phyloP scores from a whole-genome alignment of 306 rosid genomes.

The Vigna hirtella region DNA sequence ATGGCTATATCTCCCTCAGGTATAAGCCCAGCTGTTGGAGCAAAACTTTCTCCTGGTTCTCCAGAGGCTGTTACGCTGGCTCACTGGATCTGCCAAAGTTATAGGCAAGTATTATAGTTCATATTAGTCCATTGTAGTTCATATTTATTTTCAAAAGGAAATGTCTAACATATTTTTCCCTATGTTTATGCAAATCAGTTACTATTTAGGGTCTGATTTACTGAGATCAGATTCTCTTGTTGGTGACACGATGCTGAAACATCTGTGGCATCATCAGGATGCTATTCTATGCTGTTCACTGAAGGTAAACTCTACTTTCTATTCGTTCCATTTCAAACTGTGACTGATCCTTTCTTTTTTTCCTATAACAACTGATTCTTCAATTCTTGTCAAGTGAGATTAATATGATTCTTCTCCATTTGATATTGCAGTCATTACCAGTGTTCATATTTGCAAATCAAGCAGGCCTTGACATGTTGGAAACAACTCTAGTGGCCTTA shows the following conservation, averaged over 20 bases:
- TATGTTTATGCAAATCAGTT: slow-evolving; percentile 52
- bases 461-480: slow-evolving; percentile 97
- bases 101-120: slow-evolving; percentile 58
- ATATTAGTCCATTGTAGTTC: neutral
- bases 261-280: slow-evolving; percentile 90
- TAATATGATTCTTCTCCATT: slow-evolving; percentile 3
- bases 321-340: neutral
- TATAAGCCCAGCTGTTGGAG: slow-evolving; percentile 60
- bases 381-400: neutral
- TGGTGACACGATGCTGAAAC: slow-evolving; percentile 71
- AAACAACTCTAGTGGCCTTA: slow-evolving; percentile 87
- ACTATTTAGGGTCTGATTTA: slow-evolving; percentile 69
- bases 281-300: slow-evolving; percentile 91
- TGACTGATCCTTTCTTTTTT: neutral
- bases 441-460: slow-evolving; percentile 93
- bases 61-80: slow-evolving; percentile 91
- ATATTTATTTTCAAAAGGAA: neutral
- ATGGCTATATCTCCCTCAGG: slow-evolving; percentile 94
- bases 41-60: slow-evolving; percentile 80
- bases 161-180: neutral
- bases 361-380: neutral
- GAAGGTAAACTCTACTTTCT: slow-evolving; percentile 55
- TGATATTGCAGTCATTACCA: slow-evolving; percentile 67
- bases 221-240: slow-evolving; percentile 69
- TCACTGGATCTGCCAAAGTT: slow-evolving; percentile 95